Conservation (phyloP, 2,329 filamentous ascomycete species). For the Pseudogymnoascus sp. region DNA sequence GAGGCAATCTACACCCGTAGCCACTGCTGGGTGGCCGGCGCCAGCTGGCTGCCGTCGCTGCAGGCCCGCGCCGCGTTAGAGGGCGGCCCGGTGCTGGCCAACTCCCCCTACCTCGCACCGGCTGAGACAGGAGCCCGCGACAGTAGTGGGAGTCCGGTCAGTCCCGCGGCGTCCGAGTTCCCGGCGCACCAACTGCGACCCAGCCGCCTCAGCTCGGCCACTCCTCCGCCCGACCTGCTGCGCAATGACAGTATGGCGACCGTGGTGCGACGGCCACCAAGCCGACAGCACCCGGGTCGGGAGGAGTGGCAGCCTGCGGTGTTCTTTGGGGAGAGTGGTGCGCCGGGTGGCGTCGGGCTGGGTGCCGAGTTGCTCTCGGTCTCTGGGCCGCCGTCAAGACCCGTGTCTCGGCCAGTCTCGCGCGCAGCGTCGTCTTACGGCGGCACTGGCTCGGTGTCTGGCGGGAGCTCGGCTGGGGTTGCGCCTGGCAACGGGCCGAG, state of each 20-base stretch:
- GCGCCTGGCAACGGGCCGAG: background rate
- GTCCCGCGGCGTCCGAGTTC: background rate
- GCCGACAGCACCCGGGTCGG: background rate
- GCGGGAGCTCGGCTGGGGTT: background rate
- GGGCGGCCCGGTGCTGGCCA: background rate
- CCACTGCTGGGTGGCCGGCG: conserved; percentile 61
- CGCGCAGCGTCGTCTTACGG: background rate
- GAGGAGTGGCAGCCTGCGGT: background rate
- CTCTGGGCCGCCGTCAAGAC: background rate
- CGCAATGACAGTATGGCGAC: conserved; percentile 1
- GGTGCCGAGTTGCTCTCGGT: background rate
- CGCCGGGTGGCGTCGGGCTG: background rate
- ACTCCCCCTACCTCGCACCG: conserved; percentile 3
- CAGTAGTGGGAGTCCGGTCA: background rate
- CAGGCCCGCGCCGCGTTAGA: background rate
- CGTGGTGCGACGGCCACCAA: background rate
- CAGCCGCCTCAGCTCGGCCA: background rate
- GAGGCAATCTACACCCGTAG: conserved; percentile 62
- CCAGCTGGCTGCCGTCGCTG: conserved; percentile 42
- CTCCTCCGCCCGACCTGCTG: background rate
- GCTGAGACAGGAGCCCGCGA: background rate
- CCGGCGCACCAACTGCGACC: background rate
- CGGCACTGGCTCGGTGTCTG: background rate
- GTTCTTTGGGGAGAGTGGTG: background rate
- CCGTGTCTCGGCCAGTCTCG: background rate